Percentiles rank a stretch among this genome's conserved stretches.
Evolutionary conservation across 805 yeast species (phyloP).

Genomic region (Zygotorulaspora florentina): DNA sequence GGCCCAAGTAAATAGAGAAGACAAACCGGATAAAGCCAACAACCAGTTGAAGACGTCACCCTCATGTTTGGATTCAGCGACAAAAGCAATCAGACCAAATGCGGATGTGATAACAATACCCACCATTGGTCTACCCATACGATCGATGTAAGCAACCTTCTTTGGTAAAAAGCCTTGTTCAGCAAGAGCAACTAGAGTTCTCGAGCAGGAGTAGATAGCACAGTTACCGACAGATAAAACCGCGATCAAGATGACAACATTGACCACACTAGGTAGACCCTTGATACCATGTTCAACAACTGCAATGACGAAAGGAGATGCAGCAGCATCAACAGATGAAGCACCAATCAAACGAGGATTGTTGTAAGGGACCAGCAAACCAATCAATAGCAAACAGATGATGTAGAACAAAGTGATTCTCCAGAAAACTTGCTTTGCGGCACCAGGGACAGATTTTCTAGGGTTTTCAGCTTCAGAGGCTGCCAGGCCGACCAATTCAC

Average conservation of each 20-base stretch:
- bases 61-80: slow-evolving; percentile 50
- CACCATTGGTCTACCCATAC: slow-evolving; percentile 62
- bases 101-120: slow-evolving; percentile 48
- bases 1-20: slow-evolving; percentile 61
- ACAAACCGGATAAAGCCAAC: slow-evolving; percentile 58
- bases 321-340: slow-evolving; percentile 53
- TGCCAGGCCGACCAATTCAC: slow-evolving; percentile 50
- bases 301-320: slow-evolving; percentile 79
- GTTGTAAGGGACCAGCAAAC: slow-evolving; percentile 45
- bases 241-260: slow-evolving; percentile 63
- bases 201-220: slow-evolving; percentile 64
- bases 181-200: slow-evolving; percentile 60
- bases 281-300: slow-evolving; percentile 57
- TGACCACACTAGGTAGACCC: slow-evolving; percentile 62
- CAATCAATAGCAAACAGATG: slow-evolving; percentile 42
- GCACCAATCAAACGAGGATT: slow-evolving; percentile 45
- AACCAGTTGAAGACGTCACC: slow-evolving; percentile 61
- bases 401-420: slow-evolving; percentile 48
- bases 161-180: slow-evolving; percentile 61
- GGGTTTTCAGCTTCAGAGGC: slow-evolving; percentile 48
- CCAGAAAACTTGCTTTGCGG: slow-evolving; percentile 55
- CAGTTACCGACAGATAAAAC: slow-evolving; percentile 71
- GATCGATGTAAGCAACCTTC: slow-evolving; percentile 56
- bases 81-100: slow-evolving; percentile 56
- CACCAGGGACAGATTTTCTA: slow-evolving; percentile 45